A percentile compares a stretch with the other conserved stretches of the same genome.
These are phyloP conservation scores for Globisporangium middletonii DNA, from an alignment of 352 stramenopile genomes.

Conservation along the genomic window DNA sequence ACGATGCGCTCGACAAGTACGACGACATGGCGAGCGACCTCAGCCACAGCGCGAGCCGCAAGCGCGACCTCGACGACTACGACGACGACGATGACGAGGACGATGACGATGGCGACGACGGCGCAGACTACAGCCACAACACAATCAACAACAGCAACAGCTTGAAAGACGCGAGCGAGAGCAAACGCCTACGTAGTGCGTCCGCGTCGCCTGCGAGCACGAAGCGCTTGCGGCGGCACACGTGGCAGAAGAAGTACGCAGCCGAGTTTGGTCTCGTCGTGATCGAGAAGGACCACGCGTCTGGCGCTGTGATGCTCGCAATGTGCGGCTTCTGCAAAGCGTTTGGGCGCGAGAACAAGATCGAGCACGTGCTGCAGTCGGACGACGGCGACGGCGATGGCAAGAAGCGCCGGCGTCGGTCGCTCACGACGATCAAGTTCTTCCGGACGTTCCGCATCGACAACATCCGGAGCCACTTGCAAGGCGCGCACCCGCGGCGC, in stretches of 20 bases:
- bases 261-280: conserved; percentile 70
- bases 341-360: conserved; percentile 74
- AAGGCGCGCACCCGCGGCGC: conserved; percentile 62
- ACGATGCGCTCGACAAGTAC: conserved; percentile 33
- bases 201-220: conserved; percentile 15
- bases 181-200: no score
- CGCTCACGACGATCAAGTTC: conserved; percentile 83
- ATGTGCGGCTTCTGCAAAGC: conserved; percentile 84
- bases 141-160: conserved; percentile 40
- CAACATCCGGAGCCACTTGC: conserved; percentile 83
- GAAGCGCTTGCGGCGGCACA: conserved; percentile 60
- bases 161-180: conserved; percentile 6
- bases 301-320: conserved; percentile 65
- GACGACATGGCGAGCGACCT: conserved; percentile 26
- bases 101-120: background rate
- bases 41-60: conserved; percentile 21
- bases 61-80: conserved; percentile 20
- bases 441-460: conserved; percentile 81
- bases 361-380: conserved; percentile 57
- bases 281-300: conserved; percentile 61
- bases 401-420: conserved; percentile 73
- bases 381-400: conserved; percentile 32
- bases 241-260: conserved; percentile 81
- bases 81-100: background rate
- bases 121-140: no score